Evolutionary conservation across 768 basidiomycete species (phyloP), one percentile per base, ranked within the genome.

Genomic region (Phlebiopsis gigantea): DNA sequence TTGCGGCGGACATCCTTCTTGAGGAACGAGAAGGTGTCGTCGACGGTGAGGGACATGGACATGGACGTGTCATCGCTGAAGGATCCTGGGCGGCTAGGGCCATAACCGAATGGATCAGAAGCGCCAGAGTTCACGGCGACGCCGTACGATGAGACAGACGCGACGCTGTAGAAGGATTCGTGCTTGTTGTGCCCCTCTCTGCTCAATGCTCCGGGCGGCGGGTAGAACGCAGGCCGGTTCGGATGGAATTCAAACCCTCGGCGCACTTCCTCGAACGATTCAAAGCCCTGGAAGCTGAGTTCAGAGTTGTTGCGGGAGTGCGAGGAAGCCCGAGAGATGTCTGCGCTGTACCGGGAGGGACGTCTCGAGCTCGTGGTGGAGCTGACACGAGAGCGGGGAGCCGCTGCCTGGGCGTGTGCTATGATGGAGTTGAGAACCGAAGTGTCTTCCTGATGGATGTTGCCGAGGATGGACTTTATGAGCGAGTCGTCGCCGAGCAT

Each of bases 121-220:
- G 77, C 67, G 17, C 90, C 90, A 17, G 76, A 67, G 55, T 87
- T 79, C 58, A 87, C 72, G 31, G 88, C 81, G 2, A 75, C 75
- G 2, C 90, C 89, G 57, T 88, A 90, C 0, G 89, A 90, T 0
- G 90, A 91, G 4, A 91, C 79, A 0, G 89, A 90, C 0, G 87
- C 85, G 50, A 92, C 84, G 63, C 87, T 90, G 69, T 85, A 79
- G 12, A 82, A 50, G 0, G 88, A 88, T 34, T 85, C 83, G 14
- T 79, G 79, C 47, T 73, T 75, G 8, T 65, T 64, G 47, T 85
- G 81, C 14, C 56, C 73, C 17, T 72, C 73, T 30, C 69, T 57
- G 31, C 57, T 54, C 8, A 62, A 64, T 9, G 72, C 70, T 1
- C 67, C 69, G 26, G 75, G 70, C 10, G 81, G 79, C 0, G 85